Conservation (phyloP, 176 grass and related monocot genomes). For the Zizania latifolia region DNA sequence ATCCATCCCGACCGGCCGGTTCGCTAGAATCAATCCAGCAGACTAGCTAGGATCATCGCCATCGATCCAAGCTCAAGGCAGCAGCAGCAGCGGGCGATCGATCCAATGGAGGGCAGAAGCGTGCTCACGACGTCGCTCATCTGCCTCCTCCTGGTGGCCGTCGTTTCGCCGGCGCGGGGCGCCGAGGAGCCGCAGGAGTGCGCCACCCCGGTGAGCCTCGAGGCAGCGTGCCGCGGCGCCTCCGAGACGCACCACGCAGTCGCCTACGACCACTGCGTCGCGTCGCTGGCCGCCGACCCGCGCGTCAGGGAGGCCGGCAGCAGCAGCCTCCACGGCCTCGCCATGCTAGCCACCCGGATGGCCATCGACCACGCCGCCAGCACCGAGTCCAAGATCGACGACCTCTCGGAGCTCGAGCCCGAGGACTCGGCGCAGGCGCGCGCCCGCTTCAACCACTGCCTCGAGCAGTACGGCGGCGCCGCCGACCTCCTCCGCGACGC, state of each 20-base stretch:
- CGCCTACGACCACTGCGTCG: conserved; percentile 44
- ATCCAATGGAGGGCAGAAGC: no score
- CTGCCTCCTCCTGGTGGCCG: background rate
- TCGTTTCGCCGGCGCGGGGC: background rate
- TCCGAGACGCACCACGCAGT: conserved; percentile 38
- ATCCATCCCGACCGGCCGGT: no score
- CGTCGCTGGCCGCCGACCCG: conserved; percentile 12
- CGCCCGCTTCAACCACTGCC: conserved; percentile 38
- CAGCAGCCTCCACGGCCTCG: conserved; percentile 23
- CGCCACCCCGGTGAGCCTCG: conserved; percentile 26
- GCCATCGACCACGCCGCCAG: conserved; percentile 50
- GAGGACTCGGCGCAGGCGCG: background rate
- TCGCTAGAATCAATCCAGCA: no score
- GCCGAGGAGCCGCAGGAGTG: background rate
- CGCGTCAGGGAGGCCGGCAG: conserved; percentile 16
- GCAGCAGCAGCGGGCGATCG: background rate
- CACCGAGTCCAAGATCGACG: conserved; percentile 48
- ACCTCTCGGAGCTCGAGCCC: conserved; percentile 36
- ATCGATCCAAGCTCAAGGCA: background rate
- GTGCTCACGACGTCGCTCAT: background rate
- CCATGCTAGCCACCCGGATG: conserved; percentile 32
- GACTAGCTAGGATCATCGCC: background rate
- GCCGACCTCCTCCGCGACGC: conserved; percentile 51
- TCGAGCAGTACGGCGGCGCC: conserved; percentile 47
- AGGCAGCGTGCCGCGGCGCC: conserved; percentile 35